phyloP scores from a whole-genome alignment of 164 flowering plant genomes.

The Liriodendron chinense region DNA sequence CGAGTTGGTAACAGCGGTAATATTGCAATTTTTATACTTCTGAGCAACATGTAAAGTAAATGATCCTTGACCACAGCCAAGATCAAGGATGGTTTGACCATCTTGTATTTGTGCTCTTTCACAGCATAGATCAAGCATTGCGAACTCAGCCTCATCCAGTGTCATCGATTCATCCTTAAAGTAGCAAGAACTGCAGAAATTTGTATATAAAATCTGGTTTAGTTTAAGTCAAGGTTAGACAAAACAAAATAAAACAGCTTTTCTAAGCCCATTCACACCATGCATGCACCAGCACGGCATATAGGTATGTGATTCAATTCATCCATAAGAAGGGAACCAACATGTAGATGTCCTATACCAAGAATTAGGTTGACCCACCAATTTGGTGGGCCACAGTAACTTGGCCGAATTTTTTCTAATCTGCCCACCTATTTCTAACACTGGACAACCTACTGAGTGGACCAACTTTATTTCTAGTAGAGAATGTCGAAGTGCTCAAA shows the following conservation, averaged over 20 bases:
- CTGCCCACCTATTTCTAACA: too few relatives aligned
- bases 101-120: not conserved
- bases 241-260: not conserved
- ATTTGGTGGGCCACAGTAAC: too few relatives aligned
- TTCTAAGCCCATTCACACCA: too few relatives aligned
- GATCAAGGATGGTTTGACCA: constrained; percentile 2
- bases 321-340: too few relatives aligned
- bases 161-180: not conserved
- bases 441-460: too few relatives aligned
- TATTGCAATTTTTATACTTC: not conserved
- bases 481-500: too few relatives aligned
- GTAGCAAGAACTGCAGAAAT: not conserved
- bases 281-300: too few relatives aligned
- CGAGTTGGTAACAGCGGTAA: constrained; percentile 10
- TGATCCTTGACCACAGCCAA: not conserved
- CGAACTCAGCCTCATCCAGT: not conserved
- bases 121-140: constrained; percentile 3
- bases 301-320: too few relatives aligned
- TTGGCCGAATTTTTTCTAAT: too few relatives aligned
- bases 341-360: too few relatives aligned
- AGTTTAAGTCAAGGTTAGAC: not conserved
- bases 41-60: not conserved
- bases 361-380: too few relatives aligned
- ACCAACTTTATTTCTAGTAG: too few relatives aligned
- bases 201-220: not conserved